A percentile compares a stretch with the other conserved stretches of the same genome.
Conservation (phyloP, 768 basidiomycete species). For the Naganishia kalamii region DNA sequence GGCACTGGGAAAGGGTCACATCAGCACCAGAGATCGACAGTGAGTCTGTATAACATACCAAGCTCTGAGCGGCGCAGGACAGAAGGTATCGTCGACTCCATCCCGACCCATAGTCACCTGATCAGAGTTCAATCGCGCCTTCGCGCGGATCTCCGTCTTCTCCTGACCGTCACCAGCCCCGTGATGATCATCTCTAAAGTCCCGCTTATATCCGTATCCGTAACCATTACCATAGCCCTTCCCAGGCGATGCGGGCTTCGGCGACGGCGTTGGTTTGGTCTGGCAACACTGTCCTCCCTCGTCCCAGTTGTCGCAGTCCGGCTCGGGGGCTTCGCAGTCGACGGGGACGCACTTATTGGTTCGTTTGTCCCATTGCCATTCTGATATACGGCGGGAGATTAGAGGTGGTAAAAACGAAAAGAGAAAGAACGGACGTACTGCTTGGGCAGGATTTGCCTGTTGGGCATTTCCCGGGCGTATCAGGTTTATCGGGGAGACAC, state of each 20-base stretch:
- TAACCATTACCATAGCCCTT: slow-evolving; percentile 26
- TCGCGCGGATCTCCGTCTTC: not conserved
- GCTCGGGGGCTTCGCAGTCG: slow-evolving; percentile 28
- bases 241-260: not conserved
- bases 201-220: not conserved
- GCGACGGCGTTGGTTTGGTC: not conserved
- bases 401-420: not conserved
- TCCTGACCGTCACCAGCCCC: too few relatives aligned
- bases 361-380: slow-evolving; percentile 35
- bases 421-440: slow-evolving; percentile 18
- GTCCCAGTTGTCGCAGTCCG: slow-evolving; percentile 38
- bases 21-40: not conserved
- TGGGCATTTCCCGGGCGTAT: slow-evolving; percentile 26
- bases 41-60: slow-evolving; percentile 31
- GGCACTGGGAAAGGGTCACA: slow-evolving; percentile 20
- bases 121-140: slow-evolving; percentile 14
- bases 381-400: slow-evolving; percentile 3
- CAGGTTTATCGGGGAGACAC: slow-evolving; percentile 28
- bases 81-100: slow-evolving; percentile 40
- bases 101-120: slow-evolving; percentile 28
- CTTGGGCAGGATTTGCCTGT: slow-evolving; percentile 30
- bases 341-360: slow-evolving; percentile 29
- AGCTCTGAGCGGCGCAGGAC: slow-evolving; percentile 39
- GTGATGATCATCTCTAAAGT: too few relatives aligned
- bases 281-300: slow-evolving; percentile 27